A percentile compares a stretch with the other conserved stretches of the same genome.
phyloP scores from a whole-genome alignment of 108 stramenopile species.

The Phaeodactylum tricornutum region DNA sequence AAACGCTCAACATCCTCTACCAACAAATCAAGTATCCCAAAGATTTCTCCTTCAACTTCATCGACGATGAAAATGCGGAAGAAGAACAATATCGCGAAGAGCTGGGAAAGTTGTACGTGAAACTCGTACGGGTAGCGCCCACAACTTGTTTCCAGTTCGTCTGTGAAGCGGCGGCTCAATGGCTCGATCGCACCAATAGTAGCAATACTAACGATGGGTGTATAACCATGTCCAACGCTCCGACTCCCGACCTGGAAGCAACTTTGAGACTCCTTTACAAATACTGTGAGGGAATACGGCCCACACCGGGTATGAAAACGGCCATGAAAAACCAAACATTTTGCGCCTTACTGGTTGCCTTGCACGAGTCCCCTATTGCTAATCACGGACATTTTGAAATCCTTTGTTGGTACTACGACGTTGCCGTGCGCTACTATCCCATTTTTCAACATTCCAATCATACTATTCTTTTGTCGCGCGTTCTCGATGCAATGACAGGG shows the following conservation, averaged over 20 bases:
- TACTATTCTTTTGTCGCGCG: slow-evolving; percentile 19
- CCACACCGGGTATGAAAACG: slow-evolving; percentile 52
- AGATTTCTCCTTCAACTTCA: slow-evolving; percentile 52
- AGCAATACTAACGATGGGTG: neutral
- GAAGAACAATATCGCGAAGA: slow-evolving; percentile 56
- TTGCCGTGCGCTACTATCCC: slow-evolving; percentile 49
- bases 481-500: slow-evolving; percentile 46
- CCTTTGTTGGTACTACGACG: slow-evolving; percentile 51
- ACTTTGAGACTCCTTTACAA: slow-evolving; percentile 53
- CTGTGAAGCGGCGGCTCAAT: slow-evolving; percentile 19
- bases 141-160: slow-evolving; percentile 45
- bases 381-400: slow-evolving; percentile 52
- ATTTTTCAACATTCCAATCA: slow-evolving; percentile 11
- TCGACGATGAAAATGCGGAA: slow-evolving; percentile 67
- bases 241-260: slow-evolving; percentile 44
- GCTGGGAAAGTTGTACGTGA: slow-evolving; percentile 52
- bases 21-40: slow-evolving; percentile 57
- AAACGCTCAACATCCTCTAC: slow-evolving; percentile 37
- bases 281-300: slow-evolving; percentile 68
- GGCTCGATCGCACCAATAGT: slow-evolving; percentile 12
- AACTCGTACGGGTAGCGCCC: slow-evolving; percentile 33
- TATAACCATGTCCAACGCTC: slow-evolving; percentile 22
- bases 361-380: slow-evolving; percentile 51
- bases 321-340: slow-evolving; percentile 48
- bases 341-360: slow-evolving; percentile 34